Percentiles rank a stretch among this genome's conserved stretches.
Conservation (phyloP, 176 grass and related monocot species). For the Carex cristatella region DNA sequence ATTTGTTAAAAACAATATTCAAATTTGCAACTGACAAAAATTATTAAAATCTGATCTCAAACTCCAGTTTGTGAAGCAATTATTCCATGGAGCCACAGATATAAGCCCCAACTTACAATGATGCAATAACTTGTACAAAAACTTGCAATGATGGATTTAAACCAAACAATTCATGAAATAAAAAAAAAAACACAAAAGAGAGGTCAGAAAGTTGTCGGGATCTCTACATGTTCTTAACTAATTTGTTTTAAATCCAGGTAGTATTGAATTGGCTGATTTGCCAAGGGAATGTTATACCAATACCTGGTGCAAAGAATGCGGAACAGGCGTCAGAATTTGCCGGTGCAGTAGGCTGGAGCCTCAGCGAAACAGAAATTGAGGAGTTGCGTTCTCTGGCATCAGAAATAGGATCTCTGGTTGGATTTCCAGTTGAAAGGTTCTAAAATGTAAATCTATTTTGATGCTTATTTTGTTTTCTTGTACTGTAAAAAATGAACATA, state of each 20-base stretch:
- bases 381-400: conserved; percentile 43
- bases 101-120: neutral
- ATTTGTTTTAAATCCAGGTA: conserved; percentile 38
- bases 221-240: neutral
- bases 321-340: conserved; percentile 59
- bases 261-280: conserved; percentile 85
- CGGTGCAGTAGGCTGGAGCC: conserved; percentile 45
- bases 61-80: neutral
- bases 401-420: conserved; percentile 35
- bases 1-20: no score
- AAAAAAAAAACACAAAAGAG: neutral
- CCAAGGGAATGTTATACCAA: conserved; percentile 83
- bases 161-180: neutral
- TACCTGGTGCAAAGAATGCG: conserved; percentile 80
- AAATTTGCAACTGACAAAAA: neutral
- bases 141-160: neutral
- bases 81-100: neutral
- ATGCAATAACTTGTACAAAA: neutral
- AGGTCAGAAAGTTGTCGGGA: neutral
- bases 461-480: neutral
- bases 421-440: conserved; percentile 64
- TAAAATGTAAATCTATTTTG: conserved; percentile 5
- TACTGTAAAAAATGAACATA: neutral
- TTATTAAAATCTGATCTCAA: neutral
- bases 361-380: conserved; percentile 45